These are phyloP conservation scores for Wallacemonas sp. DNA, from an alignment of 208 protist species.

Conservation along the genomic window DNA sequence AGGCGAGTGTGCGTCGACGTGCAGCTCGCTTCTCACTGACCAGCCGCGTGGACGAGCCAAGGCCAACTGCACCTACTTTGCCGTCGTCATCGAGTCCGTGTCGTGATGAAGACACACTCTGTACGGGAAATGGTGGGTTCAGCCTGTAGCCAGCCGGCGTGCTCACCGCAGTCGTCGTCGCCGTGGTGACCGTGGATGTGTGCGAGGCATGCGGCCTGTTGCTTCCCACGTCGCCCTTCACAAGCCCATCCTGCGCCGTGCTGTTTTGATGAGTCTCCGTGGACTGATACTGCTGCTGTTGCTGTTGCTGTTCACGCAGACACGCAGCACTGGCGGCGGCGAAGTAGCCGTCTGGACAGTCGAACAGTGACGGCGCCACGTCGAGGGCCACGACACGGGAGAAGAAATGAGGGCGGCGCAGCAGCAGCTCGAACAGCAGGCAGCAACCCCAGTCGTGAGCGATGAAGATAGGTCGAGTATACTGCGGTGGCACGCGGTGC, in stretches of 20 bases:
- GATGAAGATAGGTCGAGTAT: slow-evolving; percentile 51
- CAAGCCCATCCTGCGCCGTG: too few relatives aligned
- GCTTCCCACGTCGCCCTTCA: background rate
- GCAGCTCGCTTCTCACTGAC: background rate
- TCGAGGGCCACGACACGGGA: slow-evolving; percentile 62
- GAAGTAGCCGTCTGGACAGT: slow-evolving; percentile 12
- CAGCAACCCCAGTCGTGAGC: slow-evolving; percentile 63
- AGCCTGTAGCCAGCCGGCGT: background rate
- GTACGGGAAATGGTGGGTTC: too few relatives aligned
- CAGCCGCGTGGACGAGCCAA: background rate
- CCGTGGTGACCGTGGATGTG: background rate
- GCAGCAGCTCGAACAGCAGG: slow-evolving; percentile 63
- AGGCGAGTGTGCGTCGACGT: slow-evolving; percentile 29
- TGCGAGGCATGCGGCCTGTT: background rate
- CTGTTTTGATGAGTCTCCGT: too few relatives aligned
- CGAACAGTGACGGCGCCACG: slow-evolving; percentile 28
- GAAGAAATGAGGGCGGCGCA: slow-evolving; percentile 48
- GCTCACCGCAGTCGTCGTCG: background rate
- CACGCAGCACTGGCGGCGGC: background rate
- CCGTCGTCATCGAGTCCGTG: too few relatives aligned
- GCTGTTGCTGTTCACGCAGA: background rate
- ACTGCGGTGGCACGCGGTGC: slow-evolving; percentile 37
- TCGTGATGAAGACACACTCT: too few relatives aligned
- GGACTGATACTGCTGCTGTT: too few relatives aligned
- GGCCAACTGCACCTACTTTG: too few relatives aligned